Conservation (phyloP, 2,329 filamentous ascomycete genomes). For the Alternaria tenuissima region DNA sequence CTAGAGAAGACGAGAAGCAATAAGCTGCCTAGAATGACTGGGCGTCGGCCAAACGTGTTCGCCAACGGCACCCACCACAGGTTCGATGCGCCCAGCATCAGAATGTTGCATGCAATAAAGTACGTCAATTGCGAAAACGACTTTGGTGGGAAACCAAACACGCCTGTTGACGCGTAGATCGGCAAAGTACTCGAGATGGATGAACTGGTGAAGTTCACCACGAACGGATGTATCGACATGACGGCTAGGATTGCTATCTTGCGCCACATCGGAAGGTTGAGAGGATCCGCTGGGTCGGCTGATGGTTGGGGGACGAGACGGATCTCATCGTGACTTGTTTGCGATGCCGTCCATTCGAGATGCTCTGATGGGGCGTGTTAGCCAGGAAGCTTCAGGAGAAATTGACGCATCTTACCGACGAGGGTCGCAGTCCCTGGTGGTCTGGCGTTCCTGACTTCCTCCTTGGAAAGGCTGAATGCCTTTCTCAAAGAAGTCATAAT, state of each 20-base stretch:
- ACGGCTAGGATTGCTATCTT: constrained; percentile 47
- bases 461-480: constrained; percentile 51
- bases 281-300: constrained; percentile 50
- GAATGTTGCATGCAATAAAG: constrained; percentile 50
- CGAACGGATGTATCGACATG: constrained; percentile 51
- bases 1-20: constrained; percentile 45
- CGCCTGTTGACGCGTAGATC: constrained; percentile 43
- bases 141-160: constrained; percentile 42
- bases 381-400: not conserved
- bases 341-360: constrained; percentile 41
- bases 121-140: constrained; percentile 46
- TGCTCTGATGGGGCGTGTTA: constrained; percentile 32
- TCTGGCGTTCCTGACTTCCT: constrained; percentile 49
- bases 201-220: constrained; percentile 49
- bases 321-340: constrained; percentile 45
- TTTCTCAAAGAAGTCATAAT: constrained; percentile 46
- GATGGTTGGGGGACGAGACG: constrained; percentile 52
- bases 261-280: constrained; percentile 51
- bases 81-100: constrained; percentile 52
- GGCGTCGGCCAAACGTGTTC: constrained; percentile 52
- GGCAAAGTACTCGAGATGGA: constrained; percentile 50
- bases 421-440: constrained; percentile 53
- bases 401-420: constrained; percentile 41
- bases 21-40: constrained; percentile 49
- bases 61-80: constrained; percentile 54